These are phyloP conservation scores for Tubosaeta sp. DNA, from an alignment of 768 basidiomycete genomes.

Conservation along the genomic window DNA sequence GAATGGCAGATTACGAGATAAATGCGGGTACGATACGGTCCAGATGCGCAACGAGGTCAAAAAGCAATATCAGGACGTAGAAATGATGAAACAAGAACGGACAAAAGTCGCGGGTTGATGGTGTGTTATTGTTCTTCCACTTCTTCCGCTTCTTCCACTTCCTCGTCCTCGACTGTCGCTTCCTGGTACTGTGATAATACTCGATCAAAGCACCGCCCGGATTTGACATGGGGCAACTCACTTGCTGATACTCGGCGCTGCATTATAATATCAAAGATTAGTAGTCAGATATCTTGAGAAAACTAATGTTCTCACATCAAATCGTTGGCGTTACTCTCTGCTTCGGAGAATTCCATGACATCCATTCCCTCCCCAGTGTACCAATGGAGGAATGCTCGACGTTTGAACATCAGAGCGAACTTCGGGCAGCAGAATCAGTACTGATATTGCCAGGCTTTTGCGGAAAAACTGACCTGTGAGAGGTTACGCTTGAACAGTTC, in stretches of 20 bases:
- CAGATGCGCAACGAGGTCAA: slow-evolving; percentile 1
- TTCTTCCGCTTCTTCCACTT: slow-evolving; percentile 40
- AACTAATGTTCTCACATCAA: slow-evolving; percentile 49
- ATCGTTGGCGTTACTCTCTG: slow-evolving; percentile 78
- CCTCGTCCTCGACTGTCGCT: slow-evolving; percentile 44
- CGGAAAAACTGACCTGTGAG: slow-evolving; percentile 41
- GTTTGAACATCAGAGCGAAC: slow-evolving; percentile 80
- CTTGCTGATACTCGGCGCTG: slow-evolving; percentile 89
- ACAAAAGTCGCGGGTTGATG: background rate
- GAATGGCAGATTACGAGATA: slow-evolving; percentile 18
- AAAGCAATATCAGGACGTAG: background rate
- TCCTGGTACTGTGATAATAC: slow-evolving; percentile 51
- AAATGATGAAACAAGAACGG: background rate
- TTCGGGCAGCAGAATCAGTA: slow-evolving; percentile 25
- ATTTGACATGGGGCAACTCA: slow-evolving; percentile 22
- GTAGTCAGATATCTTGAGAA: slow-evolving; percentile 1
- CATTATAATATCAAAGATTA: slow-evolving; percentile 3
- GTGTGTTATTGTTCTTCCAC: slow-evolving; percentile 33
- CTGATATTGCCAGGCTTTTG: background rate
- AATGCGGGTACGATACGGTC: slow-evolving; percentile 14
- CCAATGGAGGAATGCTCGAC: slow-evolving; percentile 87
- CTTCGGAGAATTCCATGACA: slow-evolving; percentile 74
- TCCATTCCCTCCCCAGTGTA: slow-evolving; percentile 94
- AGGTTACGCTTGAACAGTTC: slow-evolving; percentile 78
- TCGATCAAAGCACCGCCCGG: background rate